Conservation (phyloP, 2,329 filamentous ascomycete genomes). For the Fusarium virguliforme region DNA sequence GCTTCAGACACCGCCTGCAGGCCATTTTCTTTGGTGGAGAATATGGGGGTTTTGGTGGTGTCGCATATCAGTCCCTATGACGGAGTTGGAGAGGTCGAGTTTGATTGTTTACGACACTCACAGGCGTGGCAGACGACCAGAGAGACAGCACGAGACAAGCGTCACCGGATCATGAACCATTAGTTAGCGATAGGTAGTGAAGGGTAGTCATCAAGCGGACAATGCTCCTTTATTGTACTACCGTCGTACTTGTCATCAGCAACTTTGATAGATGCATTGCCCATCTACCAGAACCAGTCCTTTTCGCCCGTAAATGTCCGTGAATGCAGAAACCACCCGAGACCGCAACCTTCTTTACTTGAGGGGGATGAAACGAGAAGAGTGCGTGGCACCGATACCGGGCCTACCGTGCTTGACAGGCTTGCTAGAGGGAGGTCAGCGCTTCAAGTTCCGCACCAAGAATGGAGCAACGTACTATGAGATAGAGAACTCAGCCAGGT, state of each 20-base stretch:
- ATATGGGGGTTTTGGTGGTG: neutral
- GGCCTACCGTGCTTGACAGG: constrained; percentile 99
- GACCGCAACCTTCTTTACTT: constrained; percentile 84
- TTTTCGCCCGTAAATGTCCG: constrained; percentile 71
- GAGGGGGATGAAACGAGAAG: constrained; percentile 99
- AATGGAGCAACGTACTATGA: constrained; percentile 85
- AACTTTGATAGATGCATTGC: constrained; percentile 62
- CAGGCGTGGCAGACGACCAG: neutral
- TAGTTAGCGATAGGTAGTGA: constrained; percentile 37
- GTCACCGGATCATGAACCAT: constrained; percentile 29
- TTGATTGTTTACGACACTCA: neutral
- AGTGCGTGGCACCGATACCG: constrained; percentile 99
- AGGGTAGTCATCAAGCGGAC: constrained; percentile 55
- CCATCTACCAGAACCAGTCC: constrained; percentile 70
- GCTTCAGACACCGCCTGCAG: neutral
- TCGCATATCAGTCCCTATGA: no score
- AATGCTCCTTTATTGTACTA: constrained; percentile 62
- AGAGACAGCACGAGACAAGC: constrained; percentile 6
- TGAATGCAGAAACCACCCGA: constrained; percentile 72
- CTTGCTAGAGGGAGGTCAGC: constrained; percentile 80
- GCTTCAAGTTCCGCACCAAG: neutral
- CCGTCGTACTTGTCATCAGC: constrained; percentile 64
- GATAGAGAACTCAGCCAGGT: constrained; percentile 99
- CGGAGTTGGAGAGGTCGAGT: neutral
- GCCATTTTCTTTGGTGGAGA: neutral